These are phyloP conservation scores for Aethionema arabicum DNA, from an alignment of 345 rosid species.

Conservation along the genomic window DNA sequence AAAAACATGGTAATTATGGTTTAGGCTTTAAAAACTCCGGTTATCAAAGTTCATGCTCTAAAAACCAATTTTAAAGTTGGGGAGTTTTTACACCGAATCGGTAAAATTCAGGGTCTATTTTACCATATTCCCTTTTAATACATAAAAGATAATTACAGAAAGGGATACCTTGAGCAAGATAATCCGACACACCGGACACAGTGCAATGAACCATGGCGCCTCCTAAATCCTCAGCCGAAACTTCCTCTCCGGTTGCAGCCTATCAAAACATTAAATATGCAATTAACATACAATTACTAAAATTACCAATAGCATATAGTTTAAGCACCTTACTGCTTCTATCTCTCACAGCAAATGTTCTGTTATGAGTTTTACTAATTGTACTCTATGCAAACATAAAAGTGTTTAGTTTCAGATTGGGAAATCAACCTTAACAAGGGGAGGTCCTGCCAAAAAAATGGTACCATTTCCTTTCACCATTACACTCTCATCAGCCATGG, in stretches of 20 bases:
- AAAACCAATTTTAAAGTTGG: too few relatives aligned
- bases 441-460: conserved; percentile 95
- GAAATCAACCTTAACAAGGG: conserved; percentile 76
- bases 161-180: conserved; percentile 89
- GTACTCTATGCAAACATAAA: conserved; percentile 27
- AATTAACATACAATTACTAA: too few relatives aligned
- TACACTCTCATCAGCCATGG: conserved; percentile 98
- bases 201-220: conserved; percentile 90
- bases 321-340: too few relatives aligned
- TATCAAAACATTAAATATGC: conserved; percentile 50
- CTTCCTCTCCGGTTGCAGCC: conserved; percentile 99
- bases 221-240: conserved; percentile 93
- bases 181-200: conserved; percentile 91
- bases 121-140: too few relatives aligned
- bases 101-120: too few relatives aligned
- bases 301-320: too few relatives aligned
- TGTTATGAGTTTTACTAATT: too few relatives aligned
- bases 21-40: too few relatives aligned
- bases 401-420: conserved; percentile 27
- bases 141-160: background rate
- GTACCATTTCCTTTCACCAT: conserved; percentile 99
- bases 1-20: background rate
- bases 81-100: too few relatives aligned
- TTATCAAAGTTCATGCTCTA: too few relatives aligned
- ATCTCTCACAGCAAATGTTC: too few relatives aligned